Conservation (phyloP, 2,329 filamentous ascomycete genomes). For the Ceratocystis diversiconidia region DNA sequence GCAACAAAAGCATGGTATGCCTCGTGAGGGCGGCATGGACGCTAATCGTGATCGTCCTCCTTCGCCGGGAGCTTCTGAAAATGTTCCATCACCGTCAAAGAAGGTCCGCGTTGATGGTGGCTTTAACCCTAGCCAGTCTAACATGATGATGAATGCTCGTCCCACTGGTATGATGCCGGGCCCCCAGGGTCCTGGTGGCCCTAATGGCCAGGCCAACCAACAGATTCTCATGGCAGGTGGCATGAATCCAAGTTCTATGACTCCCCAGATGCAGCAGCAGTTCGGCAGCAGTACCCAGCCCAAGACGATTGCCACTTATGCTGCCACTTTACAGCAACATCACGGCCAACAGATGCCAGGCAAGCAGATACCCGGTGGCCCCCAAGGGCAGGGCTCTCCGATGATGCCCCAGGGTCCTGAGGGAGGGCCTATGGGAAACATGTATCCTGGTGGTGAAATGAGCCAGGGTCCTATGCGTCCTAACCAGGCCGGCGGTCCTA, state of each 20-base stretch:
- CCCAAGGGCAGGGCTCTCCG: conserved; percentile 64
- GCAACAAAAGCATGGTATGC: conserved; percentile 60
- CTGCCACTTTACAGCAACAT: conserved; percentile 69
- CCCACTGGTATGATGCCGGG: conserved; percentile 57
- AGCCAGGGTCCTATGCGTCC: conserved; percentile 42
- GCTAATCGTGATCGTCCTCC: conserved; percentile 66
- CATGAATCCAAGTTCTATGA: conserved; percentile 62
- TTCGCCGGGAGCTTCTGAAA: conserved; percentile 71
- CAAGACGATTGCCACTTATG: conserved; percentile 79
- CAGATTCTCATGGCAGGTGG: conserved; percentile 53
- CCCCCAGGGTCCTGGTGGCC: conserved; percentile 47
- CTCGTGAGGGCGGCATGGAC: conserved; percentile 75
- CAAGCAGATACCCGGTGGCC: conserved; percentile 54
- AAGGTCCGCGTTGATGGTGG: conserved; percentile 59
- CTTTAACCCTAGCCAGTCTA: conserved; percentile 56
- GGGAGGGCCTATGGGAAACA: conserved; percentile 41
- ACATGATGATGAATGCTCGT: conserved; percentile 61
- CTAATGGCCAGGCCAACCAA: conserved; percentile 38
- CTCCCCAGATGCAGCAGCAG: conserved; percentile 61
- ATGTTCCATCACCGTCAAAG: conserved; percentile 85
- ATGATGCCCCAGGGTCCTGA: conserved; percentile 67
- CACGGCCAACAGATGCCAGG: conserved; percentile 68
- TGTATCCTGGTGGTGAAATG: conserved; percentile 50
- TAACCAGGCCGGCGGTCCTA: conserved; percentile 34
- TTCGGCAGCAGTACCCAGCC: conserved; percentile 50